Evolutionary conservation across 2,329 filamentous ascomycete species (phyloP), one percentile per base, ranked within the genome.

Genomic region (Exserohilum turcica): DNA sequence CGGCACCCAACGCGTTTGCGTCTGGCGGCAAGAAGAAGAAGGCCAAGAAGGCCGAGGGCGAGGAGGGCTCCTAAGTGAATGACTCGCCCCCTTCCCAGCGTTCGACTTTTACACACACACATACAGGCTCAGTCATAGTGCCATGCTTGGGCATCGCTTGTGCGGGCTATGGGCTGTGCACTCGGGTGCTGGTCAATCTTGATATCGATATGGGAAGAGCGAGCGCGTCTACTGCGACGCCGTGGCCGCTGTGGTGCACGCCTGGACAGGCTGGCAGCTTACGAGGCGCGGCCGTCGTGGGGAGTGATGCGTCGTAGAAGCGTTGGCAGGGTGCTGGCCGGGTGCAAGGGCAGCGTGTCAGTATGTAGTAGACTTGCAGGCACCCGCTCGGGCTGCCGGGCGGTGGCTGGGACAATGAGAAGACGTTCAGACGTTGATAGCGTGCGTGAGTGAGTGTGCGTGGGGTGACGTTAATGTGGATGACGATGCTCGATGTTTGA

Each of bases 1-100:
- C 63, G 10, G 64, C 62, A 5, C 43, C 56, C 38, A 65, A 65
- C 43, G 39, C 51, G 32, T 85, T 85, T 56, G 82, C 83, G 40
- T 66, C 67, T 19, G 64, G 65, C 39, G 65, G 66, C 57, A 71
- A 70, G 63, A 68, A 67, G 66, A 74, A 74, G 70, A 74, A 74
- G 70, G 70, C 68, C 65, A 74, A 74, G 66, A 72, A 73, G 65
- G 56, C 54, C 37, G 61, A 57, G 55, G 60, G 55, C 42, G 64
- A 57, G 59, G 61, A 61, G 48, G 59, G 52, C 42, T 55, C 54
- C 62, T 72, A 72, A 56, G 57, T 74, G 72, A 74, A 71, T 57
- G 51, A 73, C 64, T 74, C 71, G 71, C 68, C 69, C 67, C 67
- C 69, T 62, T 65, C 58, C 64, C 71, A 68, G 61, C 64, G 57